Evolutionary conservation across 306 rosid species (phyloP).

Genomic region (Oxytropis ochrocephala): DNA sequence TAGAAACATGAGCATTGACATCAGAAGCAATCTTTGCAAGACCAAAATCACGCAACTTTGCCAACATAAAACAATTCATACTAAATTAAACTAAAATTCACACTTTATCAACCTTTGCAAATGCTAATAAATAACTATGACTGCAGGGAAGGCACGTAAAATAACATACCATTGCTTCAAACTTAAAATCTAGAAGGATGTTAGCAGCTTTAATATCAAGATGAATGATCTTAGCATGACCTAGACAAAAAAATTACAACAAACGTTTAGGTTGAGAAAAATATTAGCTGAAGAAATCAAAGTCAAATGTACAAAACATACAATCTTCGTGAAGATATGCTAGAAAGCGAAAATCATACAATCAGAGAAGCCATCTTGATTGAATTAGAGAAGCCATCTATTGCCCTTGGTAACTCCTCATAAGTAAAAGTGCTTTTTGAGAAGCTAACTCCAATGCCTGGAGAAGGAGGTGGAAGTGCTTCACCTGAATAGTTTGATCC

Average conservation of each 20-base stretch:
- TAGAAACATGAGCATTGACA: too few relatives aligned
- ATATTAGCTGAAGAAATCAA: neutral
- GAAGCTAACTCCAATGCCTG: slow-evolving; percentile 54
- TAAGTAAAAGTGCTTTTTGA: slow-evolving; percentile 71
- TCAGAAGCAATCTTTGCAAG: too few relatives aligned
- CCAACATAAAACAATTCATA: too few relatives aligned
- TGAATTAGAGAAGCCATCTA: slow-evolving; percentile 91
- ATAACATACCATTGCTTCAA: slow-evolving; percentile 74
- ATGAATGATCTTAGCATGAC: slow-evolving; percentile 96
- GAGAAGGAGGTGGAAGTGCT: slow-evolving; percentile 64
- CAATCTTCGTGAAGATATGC: slow-evolving; percentile 99
- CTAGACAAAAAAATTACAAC: slow-evolving; percentile 31
- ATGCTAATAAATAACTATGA: too few relatives aligned
- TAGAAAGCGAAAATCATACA: slow-evolving; percentile 25
- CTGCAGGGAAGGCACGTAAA: neutral
- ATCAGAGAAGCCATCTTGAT: slow-evolving; percentile 96
- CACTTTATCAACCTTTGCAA: too few relatives aligned
- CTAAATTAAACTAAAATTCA: too few relatives aligned
- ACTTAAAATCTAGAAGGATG: slow-evolving; percentile 84
- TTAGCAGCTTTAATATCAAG: slow-evolving; percentile 91
- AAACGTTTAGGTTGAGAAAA: neutral
- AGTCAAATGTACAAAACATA: slow-evolving; percentile 31
- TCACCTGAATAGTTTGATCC: slow-evolving; percentile 84
- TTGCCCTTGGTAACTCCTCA: slow-evolving; percentile 82
- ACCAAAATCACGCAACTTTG: too few relatives aligned